Evolutionary conservation across 768 basidiomycete species (phyloP).

Genomic region (Tylopilus rubrobrunneus): DNA sequence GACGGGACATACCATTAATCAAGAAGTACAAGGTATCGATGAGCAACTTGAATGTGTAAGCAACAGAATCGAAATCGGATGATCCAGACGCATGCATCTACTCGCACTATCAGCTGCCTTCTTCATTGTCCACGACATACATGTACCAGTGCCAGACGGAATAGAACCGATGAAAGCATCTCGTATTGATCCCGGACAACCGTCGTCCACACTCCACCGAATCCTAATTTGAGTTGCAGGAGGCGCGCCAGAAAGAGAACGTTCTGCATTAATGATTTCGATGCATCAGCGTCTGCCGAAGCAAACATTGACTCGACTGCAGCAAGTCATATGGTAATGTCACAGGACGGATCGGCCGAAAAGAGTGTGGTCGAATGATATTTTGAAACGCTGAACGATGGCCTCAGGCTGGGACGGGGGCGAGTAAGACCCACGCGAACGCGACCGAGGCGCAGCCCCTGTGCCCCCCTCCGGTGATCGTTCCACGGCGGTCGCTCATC

Average conservation of each 20-base stretch:
- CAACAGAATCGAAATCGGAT: conserved; percentile 45
- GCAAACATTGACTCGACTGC: conserved; percentile 37
- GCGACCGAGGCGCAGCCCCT: too few species aligned
- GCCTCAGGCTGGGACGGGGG: too few species aligned
- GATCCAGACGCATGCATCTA: conserved; percentile 56
- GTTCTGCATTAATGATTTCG: conserved; percentile 34
- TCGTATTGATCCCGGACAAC: conserved; percentile 45
- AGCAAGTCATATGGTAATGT: conserved; percentile 25
- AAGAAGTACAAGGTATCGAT: conserved; percentile 73
- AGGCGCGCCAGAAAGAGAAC: conserved; percentile 61
- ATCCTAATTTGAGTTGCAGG: conserved; percentile 70
- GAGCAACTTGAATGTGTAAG: conserved; percentile 63
- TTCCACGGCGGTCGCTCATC: too few species aligned
- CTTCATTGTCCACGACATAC: conserved; percentile 1
- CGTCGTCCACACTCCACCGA: conserved; percentile 54
- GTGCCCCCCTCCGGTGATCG: too few species aligned
- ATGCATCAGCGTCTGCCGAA: conserved; percentile 16
- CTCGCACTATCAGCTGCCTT: conserved; percentile 1
- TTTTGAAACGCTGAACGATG: too few species aligned
- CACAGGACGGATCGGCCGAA: too few species aligned
- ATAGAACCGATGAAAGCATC: conserved; percentile 40
- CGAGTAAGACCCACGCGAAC: too few species aligned
- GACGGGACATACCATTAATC: conserved; percentile 55
- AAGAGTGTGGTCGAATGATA: too few species aligned
- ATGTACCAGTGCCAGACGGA: conserved; percentile 52